Percentiles rank a stretch among this genome's conserved stretches.
These are phyloP conservation scores for Leccinum boreale DNA, from an alignment of 768 basidiomycete genomes.

Conservation along the genomic window DNA sequence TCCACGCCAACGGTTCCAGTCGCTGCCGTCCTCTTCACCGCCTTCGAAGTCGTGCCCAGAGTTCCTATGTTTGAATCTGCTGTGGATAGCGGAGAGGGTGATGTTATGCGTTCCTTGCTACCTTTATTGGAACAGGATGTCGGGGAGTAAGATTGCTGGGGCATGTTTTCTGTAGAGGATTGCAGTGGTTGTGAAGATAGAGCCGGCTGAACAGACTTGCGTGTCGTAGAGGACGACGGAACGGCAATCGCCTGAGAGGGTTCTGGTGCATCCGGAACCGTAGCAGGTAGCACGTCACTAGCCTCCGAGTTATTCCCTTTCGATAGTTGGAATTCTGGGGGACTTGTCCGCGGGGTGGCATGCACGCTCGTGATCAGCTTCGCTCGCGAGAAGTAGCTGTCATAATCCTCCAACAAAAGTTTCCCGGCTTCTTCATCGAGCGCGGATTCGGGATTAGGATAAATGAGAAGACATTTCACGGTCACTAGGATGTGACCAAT, in stretches of 20 bases:
- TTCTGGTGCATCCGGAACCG: slow-evolving; percentile 19
- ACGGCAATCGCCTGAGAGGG: slow-evolving; percentile 35
- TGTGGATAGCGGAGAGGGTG: slow-evolving; percentile 66
- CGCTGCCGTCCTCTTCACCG: slow-evolving; percentile 62
- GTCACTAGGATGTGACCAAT: slow-evolving; percentile 90
- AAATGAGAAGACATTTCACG: slow-evolving; percentile 93
- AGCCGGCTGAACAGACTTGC: slow-evolving; percentile 43
- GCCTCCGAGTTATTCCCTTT: slow-evolving; percentile 26
- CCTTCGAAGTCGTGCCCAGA: slow-evolving; percentile 45
- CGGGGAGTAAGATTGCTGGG: slow-evolving; percentile 38
- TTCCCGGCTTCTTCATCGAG: slow-evolving; percentile 96
- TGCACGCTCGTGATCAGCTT: slow-evolving; percentile 89
- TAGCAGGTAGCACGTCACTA: slow-evolving; percentile 12
- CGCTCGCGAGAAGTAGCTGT: slow-evolving; percentile 82
- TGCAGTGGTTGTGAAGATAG: slow-evolving; percentile 38
- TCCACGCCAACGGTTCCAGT: slow-evolving; percentile 59
- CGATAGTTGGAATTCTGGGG: slow-evolving; percentile 65
- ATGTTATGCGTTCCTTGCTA: slow-evolving; percentile 59
- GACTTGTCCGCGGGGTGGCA: slow-evolving; percentile 74
- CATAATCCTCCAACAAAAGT: slow-evolving; percentile 84
- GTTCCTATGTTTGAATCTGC: slow-evolving; percentile 66
- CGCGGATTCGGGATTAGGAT: slow-evolving; percentile 95
- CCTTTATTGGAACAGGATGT: slow-evolving; percentile 29
- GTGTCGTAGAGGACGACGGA: slow-evolving; percentile 38
- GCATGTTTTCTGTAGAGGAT: slow-evolving; percentile 37